Evolutionary conservation across 208 protist genomes (phyloP).

Genomic region (Crithidia thermophila): DNA sequence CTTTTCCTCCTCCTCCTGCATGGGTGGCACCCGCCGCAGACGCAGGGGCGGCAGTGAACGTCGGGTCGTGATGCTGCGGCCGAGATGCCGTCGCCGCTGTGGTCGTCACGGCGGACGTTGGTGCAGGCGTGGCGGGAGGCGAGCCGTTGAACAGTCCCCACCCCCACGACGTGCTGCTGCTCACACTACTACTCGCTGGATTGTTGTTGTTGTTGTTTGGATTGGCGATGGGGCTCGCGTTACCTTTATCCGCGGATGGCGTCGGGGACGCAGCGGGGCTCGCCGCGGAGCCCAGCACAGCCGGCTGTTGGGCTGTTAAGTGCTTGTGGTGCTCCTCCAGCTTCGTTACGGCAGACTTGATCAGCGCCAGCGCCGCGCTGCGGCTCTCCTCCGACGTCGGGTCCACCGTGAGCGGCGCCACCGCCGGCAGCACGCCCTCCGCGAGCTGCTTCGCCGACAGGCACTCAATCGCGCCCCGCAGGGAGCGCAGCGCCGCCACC

Average conservation of each 20-base stretch:
- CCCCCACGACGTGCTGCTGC: conserved; percentile 5
- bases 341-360: conserved; percentile 31
- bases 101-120: neutral
- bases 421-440: conserved; percentile 53
- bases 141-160: conserved; percentile 12
- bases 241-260: neutral
- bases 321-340: conserved; percentile 29
- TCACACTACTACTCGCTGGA: conserved; percentile 13
- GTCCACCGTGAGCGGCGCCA: conserved; percentile 72
- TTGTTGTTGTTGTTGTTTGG: neutral
- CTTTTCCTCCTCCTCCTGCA: too few relatives aligned
- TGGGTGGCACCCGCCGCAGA: neutral
- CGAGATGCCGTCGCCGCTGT: neutral
- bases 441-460: conserved; percentile 52
- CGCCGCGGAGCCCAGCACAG: neutral
- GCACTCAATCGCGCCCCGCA: conserved; percentile 45
- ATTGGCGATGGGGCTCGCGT: too few relatives aligned
- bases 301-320: conserved; percentile 8
- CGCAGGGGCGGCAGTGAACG: neutral
- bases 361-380: conserved; percentile 41
- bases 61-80: neutral
- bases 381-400: conserved; percentile 44
- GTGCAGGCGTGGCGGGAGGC: neutral
- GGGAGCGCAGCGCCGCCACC: conserved; percentile 57
- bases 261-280: neutral